Evolutionary conservation across 169 alveolate genomes (phyloP), one percentile per base, ranked within the genome.

Genomic region (Plasmodium berghei): DNA sequence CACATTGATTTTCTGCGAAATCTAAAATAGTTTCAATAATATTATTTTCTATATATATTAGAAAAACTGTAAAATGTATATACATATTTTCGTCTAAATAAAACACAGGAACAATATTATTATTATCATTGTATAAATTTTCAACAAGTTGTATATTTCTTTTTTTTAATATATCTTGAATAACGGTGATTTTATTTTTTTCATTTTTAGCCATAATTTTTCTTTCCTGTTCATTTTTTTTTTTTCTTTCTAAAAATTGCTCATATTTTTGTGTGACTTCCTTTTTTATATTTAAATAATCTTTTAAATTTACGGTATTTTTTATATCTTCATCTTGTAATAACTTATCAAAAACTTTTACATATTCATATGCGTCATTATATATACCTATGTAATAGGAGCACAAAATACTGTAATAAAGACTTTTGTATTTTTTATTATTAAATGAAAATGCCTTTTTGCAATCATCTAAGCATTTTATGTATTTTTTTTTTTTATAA

Each of bases 61-160:
- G 46, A 70, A 55, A 83, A 42, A 83, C 85, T 26, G 90, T 83
- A 83, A 83, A 56, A 58, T 83, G 90, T 54, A 83, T 83, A 46
- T 67, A 83, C 83, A 54, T 67, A 28, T 45, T n/a, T 9, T 26
- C 12, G 34, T 83, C 90, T 40, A 83, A 14, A 24, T 83, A 83
- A 10, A 83, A 58, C 20, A 83, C 83, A 34, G 90, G 90, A 9
- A 16, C 14, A 48, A 83, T 61, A 48, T 56, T 69, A 59, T 55
- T 66, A 26, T 55, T 55, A 10, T 64, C 45, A 49, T 75, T 54
- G 52, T 83, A 83, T 10, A 83, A 58, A 55, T 69, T 83, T 67
- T 66, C 42, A 10, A 83, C 28, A 14, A 69, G 54, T 16, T 52
- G 12, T 10, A 83, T 55, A 46, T 83, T 12, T 24, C 90, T 83